phyloP scores from a whole-genome alignment of 1,139 yeast genomes.

The Arxiozyma telluris region DNA sequence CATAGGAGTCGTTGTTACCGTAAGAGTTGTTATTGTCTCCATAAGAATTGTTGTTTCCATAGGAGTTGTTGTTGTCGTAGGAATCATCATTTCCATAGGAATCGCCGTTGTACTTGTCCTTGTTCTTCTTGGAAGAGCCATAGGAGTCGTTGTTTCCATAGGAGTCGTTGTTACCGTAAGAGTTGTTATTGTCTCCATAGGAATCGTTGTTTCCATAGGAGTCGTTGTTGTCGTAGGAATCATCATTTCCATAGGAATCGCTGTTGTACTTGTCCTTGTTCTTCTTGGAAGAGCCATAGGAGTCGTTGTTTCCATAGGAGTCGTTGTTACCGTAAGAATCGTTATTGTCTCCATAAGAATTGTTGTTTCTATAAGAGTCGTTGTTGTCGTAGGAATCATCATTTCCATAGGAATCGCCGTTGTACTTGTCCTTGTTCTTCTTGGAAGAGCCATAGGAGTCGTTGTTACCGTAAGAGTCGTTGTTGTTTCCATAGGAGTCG shows the following conservation, averaged over 20 bases:
- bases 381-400: slow-evolving; percentile 5
- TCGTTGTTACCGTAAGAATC: slow-evolving; percentile 14
- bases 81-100: slow-evolving; percentile 16
- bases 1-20: slow-evolving; percentile 11
- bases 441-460: slow-evolving; percentile 22
- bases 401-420: slow-evolving; percentile 5
- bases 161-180: slow-evolving; percentile 4
- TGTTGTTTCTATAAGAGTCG: slow-evolving; percentile 1
- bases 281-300: slow-evolving; percentile 14
- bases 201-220: background rate
- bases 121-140: background rate
- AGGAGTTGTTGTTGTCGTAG: slow-evolving; percentile 8
- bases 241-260: slow-evolving; percentile 13
- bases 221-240: slow-evolving; percentile 1
- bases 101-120: slow-evolving; percentile 10
- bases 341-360: slow-evolving; percentile 10
- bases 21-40: slow-evolving; percentile 15
- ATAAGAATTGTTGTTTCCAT: slow-evolving; percentile 18
- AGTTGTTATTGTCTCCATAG: slow-evolving; percentile 1
- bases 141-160: background rate
- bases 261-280: background rate
- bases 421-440: slow-evolving; percentile 1
- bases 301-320: slow-evolving; percentile 6
- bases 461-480: slow-evolving; percentile 12
- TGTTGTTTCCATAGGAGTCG: slow-evolving; percentile 24